Evolutionary conservation across 1,139 yeast species (phyloP).

Genomic region (Scheffersomyces stambukii): DNA sequence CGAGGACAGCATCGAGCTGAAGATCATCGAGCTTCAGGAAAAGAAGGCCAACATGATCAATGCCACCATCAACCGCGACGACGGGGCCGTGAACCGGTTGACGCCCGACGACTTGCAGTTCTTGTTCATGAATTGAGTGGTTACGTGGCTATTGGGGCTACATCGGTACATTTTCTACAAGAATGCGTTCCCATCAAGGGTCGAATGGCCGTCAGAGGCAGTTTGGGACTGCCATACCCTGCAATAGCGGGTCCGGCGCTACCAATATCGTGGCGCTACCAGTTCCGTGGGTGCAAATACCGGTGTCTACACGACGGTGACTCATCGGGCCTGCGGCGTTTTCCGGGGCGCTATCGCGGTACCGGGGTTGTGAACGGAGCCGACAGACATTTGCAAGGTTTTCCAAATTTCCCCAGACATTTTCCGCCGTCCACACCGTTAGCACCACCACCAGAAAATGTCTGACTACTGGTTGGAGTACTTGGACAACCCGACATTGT

Average conservation of each 20-base stretch:
- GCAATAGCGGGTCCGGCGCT: slow-evolving; percentile 1
- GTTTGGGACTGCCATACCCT: slow-evolving; percentile 1
- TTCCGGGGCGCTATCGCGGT: too few relatives aligned
- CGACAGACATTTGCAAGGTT: too few relatives aligned
- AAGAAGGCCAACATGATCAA: slow-evolving; percentile 97
- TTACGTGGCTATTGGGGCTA: slow-evolving; percentile 1
- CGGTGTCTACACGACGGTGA: too few relatives aligned
- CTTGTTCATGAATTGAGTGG: slow-evolving; percentile 64
- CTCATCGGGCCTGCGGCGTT: too few relatives aligned
- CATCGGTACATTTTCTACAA: background rate
- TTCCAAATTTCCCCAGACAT: too few relatives aligned
- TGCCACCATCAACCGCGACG: slow-evolving; percentile 91
- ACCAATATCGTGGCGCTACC: too few relatives aligned
- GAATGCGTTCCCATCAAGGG: too few relatives aligned
- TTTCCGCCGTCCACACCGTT: background rate
- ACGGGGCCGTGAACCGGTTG: slow-evolving; percentile 78
- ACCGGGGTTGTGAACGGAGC: too few relatives aligned
- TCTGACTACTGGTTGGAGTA: slow-evolving; percentile 59
- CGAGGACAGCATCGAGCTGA: slow-evolving; percentile 93
- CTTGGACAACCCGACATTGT: slow-evolving; percentile 77
- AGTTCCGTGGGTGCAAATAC: too few relatives aligned
- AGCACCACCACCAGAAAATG: slow-evolving; percentile 5
- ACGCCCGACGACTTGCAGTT: slow-evolving; percentile 95
- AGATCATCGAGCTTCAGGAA: slow-evolving; percentile 91
- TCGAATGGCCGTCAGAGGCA: too few relatives aligned